phyloP scores from a whole-genome alignment of 2,329 filamentous ascomycete genomes.

The Kalaharituber pfeilii region DNA sequence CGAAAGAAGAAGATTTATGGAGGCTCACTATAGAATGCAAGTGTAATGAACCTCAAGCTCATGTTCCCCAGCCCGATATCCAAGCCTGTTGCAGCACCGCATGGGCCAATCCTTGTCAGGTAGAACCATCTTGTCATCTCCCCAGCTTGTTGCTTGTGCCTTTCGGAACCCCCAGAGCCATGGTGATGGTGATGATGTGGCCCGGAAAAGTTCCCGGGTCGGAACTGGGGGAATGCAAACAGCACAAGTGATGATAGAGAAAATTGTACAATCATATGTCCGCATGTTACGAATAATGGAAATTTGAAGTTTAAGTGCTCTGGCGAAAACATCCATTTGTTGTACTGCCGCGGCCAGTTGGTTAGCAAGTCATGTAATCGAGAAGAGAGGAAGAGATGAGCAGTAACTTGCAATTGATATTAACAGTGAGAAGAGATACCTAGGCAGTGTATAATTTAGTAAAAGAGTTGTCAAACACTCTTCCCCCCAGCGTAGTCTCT shows the following conservation, averaged over 20 bases:
- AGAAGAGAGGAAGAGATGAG: neutral
- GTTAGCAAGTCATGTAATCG: slow-evolving; percentile 18
- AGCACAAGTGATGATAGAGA: slow-evolving; percentile 58
- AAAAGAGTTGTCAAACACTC: no score
- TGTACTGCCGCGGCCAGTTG: slow-evolving; percentile 48
- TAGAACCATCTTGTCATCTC: slow-evolving; percentile 84
- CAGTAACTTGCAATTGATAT: slow-evolving; percentile 60
- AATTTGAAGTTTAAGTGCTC: slow-evolving; percentile 78
- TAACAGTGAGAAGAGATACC: slow-evolving; percentile 70
- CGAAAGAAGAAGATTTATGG: neutral
- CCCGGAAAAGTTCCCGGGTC: slow-evolving; percentile 40
- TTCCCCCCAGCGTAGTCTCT: no score
- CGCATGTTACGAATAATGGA: slow-evolving; percentile 81
- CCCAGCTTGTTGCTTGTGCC: slow-evolving; percentile 19
- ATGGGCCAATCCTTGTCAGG: slow-evolving; percentile 75
- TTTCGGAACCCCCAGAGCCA: slow-evolving; percentile 31
- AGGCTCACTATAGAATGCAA: slow-evolving; percentile 77
- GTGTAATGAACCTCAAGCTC: slow-evolving; percentile 83
- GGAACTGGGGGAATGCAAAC: slow-evolving; percentile 63
- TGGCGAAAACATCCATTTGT: slow-evolving; percentile 98
- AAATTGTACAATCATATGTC: slow-evolving; percentile 96
- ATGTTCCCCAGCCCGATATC: slow-evolving; percentile 95
- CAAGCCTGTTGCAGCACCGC: slow-evolving; percentile 77
- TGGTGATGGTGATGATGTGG: slow-evolving; percentile 22
- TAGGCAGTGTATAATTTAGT: no score